Evolutionary conservation across 495 filamentous ascomycete genomes (phyloP).

Genomic region (Evansstolkia leycettana): DNA sequence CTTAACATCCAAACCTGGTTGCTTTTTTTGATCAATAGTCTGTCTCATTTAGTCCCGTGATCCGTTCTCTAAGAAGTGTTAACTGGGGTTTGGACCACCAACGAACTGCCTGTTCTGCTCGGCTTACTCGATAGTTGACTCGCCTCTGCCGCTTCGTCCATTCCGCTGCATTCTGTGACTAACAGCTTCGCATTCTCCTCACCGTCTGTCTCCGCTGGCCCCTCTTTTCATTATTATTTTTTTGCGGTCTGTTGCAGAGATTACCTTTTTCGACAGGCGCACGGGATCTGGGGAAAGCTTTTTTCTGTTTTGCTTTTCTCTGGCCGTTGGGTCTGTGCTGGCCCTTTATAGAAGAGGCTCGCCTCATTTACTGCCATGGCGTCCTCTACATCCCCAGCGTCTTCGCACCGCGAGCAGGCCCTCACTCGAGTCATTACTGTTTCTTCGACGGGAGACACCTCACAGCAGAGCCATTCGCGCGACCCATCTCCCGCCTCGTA

Average conservation of each 20-base stretch:
- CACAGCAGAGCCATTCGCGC: constrained; percentile 15
- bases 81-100: no score
- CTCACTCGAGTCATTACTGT: constrained; percentile 11
- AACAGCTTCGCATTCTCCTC: constrained; percentile 24
- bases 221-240: constrained; percentile 9
- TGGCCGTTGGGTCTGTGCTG: constrained; percentile 2
- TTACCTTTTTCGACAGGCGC: constrained; percentile 6
- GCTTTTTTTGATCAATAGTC: no score
- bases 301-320: constrained; percentile 9
- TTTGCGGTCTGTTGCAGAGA: constrained; percentile 7
- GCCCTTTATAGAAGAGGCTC: constrained; percentile 27
- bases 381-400: constrained; percentile 12
- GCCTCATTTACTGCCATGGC: constrained; percentile 20
- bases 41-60: no score
- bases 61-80: no score
- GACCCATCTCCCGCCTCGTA: constrained; percentile 23
- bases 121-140: constrained; percentile 13
- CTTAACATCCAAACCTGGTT: no score
- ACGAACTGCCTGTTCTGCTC: no score
- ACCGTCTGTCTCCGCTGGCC: constrained; percentile 15
- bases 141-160: constrained; percentile 14
- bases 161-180: constrained; percentile 31
- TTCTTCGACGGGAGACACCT: constrained; percentile 15
- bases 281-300: constrained; percentile 22
- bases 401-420: constrained; percentile 13